Percentiles rank a stretch among this genome's conserved stretches.
phyloP scores from a whole-genome alignment of 2,329 filamentous ascomycete genomes.

The Claviceps arundinis region DNA sequence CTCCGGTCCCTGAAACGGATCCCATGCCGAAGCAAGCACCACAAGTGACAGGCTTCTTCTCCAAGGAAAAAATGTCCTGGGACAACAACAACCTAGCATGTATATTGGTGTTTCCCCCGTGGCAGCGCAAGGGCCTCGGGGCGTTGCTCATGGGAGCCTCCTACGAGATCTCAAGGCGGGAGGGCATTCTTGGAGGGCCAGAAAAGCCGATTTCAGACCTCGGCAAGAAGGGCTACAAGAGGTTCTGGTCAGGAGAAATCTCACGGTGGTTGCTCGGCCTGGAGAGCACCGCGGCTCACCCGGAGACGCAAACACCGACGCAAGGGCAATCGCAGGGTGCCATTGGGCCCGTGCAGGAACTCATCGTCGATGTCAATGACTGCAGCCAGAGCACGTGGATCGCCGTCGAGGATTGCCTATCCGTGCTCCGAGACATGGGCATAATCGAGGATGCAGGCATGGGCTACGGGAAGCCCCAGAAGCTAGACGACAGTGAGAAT shows the following conservation, averaged over 20 bases:
- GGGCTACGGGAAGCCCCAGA: constrained; percentile 25
- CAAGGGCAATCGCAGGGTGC: background rate
- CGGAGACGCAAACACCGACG: background rate
- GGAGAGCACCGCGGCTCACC: constrained; percentile 18
- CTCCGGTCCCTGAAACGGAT: constrained; percentile 5
- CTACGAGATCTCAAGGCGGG: constrained; percentile 78
- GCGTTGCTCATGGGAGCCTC: constrained; percentile 83
- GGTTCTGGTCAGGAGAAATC: constrained; percentile 79
- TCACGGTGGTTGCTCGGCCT: constrained; percentile 49
- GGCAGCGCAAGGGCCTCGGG: constrained; percentile 82
- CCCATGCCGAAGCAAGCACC: constrained; percentile 9
- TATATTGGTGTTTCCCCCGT: constrained; percentile 90
- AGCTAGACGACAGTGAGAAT: background rate
- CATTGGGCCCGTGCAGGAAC: constrained; percentile 16
- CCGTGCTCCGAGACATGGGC: constrained; percentile 67
- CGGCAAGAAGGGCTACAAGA: constrained; percentile 66
- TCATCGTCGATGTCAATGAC: constrained; percentile 52
- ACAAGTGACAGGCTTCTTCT: constrained; percentile 84
- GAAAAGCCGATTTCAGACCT: constrained; percentile 87
- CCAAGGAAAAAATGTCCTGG: constrained; percentile 97
- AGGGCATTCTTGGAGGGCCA: constrained; percentile 75
- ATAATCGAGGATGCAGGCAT: constrained; percentile 46
- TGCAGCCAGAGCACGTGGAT: constrained; percentile 75
- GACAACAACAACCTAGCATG: constrained; percentile 97
- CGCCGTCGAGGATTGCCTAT: constrained; percentile 67